Evolutionary conservation across 768 basidiomycete genomes (phyloP), one percentile per base, ranked within the genome.

Genomic region (Astraeus odoratus): DNA sequence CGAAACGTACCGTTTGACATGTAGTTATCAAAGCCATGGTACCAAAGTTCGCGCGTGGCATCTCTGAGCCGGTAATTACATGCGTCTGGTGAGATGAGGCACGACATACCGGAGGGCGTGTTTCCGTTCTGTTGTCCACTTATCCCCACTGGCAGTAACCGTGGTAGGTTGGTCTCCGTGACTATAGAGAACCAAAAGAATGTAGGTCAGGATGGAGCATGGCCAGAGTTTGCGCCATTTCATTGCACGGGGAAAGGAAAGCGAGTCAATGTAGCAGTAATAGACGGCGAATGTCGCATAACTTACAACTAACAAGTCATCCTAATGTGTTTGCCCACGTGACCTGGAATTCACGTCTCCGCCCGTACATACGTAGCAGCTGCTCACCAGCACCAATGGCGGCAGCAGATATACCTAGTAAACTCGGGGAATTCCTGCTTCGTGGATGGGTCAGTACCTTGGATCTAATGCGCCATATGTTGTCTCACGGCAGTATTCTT

Each of bases 11-110:
- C 93, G 59, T 76, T 77, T 38, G 67, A 73, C 92, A 95, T 94
- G 63, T 96, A 96, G 55, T 78, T 81, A 55, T 88, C 64, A 57
- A 83, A 96, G 0, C 92, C 93, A 70, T 95, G 92, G 57, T 88
- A 83, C 85, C 89, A 96, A 4, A 95, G 67, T 43, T 84, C 78
- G 35, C 83, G 78, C 8, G 80, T 81, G 56, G 72, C 73, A 53
- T 89, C 76, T 36, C 89, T 91, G 51, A 22, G 46, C 6, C 45
- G 31, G 37, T 33, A 29, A 34, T 57, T 19, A 48, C 43, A 33
- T 13, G 31, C 20, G 39, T 29, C 23, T 8, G 23, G 36, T 27
- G 7, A 13, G 18, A 44, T 16, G 27, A 40, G 23, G 40, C 15
- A 19, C 37, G 13, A 58, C 75, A 44, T 56, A 81, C 82, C 81